Percentiles rank a stretch among this genome's conserved stretches.
Evolutionary conservation across 164 flowering plant genomes (phyloP).

Genomic region (Protea cynaroides): DNA sequence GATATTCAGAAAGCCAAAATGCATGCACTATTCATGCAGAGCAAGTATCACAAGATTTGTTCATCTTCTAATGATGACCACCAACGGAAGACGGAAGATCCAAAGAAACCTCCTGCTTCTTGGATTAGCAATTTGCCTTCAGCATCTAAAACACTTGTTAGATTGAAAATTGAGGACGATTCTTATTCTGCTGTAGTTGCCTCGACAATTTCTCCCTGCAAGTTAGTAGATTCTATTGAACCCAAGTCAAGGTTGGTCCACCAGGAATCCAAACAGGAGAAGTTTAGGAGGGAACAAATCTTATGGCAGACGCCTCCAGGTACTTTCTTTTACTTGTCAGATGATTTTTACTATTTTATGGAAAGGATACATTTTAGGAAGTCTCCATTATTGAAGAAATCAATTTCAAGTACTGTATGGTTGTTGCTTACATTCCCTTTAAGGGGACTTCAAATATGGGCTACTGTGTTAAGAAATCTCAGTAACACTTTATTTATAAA

Average conservation of each 20-base stretch:
- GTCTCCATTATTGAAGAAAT: background rate
- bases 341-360: constrained; percentile 3
- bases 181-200: constrained; percentile 22
- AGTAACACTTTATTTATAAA: background rate
- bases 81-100: constrained; percentile 29
- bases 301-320: constrained; percentile 89
- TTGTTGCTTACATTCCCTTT: no score
- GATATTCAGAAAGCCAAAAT: constrained; percentile 96
- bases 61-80: constrained; percentile 22
- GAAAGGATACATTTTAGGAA: no score
- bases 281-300: constrained; percentile 48
- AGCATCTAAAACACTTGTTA: constrained; percentile 22
- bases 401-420: background rate
- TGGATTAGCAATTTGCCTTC: constrained; percentile 18
- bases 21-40: constrained; percentile 81
- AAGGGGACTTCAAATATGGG: background rate
- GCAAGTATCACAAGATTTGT: constrained; percentile 56
- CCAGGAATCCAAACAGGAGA: constrained; percentile 36
- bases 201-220: constrained; percentile 12
- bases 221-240: constrained; percentile 15
- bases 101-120: constrained; percentile 20
- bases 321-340: constrained; percentile 21
- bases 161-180: constrained; percentile 36
- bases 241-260: constrained; percentile 21
- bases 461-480: background rate